Evolutionary conservation across 352 stramenopile genomes (phyloP), one percentile per base, ranked within the genome.

Genomic region (Pythium scleroteichum): DNA sequence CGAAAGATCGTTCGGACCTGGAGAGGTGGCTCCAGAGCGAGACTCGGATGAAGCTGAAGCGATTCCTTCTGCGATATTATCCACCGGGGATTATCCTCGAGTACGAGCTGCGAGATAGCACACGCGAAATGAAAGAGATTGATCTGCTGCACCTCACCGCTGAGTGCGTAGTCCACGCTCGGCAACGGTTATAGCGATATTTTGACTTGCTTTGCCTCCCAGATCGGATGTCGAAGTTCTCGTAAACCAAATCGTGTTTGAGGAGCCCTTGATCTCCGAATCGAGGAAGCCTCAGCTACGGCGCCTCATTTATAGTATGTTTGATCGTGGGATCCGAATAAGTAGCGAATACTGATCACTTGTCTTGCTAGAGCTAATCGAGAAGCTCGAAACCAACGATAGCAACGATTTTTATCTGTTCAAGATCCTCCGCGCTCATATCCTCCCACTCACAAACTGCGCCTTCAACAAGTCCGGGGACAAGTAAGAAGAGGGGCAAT

Each of bases 381-480:
- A 98, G 65, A 98, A 98, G 66, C 85, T 98, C 14, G 90, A 98
- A 53, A 83, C 84, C 49, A 97, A 98, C 66, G 92, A 98, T 60
- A 97, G 76, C 69, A 94, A 89, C 62, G 94, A 98, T 64, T 98
- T 98, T 53, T 98, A 98, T 69, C 71, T 98, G 7, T 98, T 98
- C 73, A 98, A 98, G 79, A 98, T 98, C 69, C 71, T 98, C 35
- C 75, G 92, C 14, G 93, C 94, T 16, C 95, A 98, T 70, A 98
- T 98, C 42, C 70, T 98, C 45, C 94, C 94, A 23, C 71, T 98
- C 47, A 98, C 94, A 24, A 98, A 98, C 69, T 98, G 95, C 59
- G 95, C 93, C 22, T 98, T 98, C 76, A 98, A 98, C 86, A 98
- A 98, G 65, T 95, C 82, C 9, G 95, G 94, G 45, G 94, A 98